Evolutionary conservation across 768 basidiomycete genomes (phyloP).

Genomic region (Megacollybia marginata): DNA sequence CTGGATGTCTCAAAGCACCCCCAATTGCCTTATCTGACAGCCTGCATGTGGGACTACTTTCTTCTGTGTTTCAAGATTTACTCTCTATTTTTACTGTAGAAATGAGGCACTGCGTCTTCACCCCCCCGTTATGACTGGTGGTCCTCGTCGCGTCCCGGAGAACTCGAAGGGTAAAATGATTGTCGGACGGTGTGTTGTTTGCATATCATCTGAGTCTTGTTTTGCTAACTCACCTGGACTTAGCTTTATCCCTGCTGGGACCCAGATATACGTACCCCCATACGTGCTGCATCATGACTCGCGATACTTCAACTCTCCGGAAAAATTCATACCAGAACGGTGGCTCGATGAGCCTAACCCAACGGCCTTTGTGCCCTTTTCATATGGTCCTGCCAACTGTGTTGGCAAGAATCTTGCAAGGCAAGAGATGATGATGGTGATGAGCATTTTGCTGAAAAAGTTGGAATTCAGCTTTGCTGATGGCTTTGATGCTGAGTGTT

Average conservation of each 20-base stretch:
- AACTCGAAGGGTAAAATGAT: slow-evolving; percentile 22
- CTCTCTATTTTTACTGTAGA: slow-evolving; percentile 9
- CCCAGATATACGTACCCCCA: slow-evolving; percentile 26
- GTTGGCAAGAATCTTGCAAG: background rate
- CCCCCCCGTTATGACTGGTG: slow-evolving; percentile 27
- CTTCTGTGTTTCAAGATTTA: slow-evolving; percentile 7
- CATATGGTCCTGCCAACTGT: background rate
- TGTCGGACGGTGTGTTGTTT: slow-evolving; percentile 15
- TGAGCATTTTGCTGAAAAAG: background rate
- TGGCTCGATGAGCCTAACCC: background rate
- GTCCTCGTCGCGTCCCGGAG: slow-evolving; percentile 23
- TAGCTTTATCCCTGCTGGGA: slow-evolving; percentile 34
- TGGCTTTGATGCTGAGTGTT: background rate
- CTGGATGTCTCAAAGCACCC: slow-evolving; percentile 12
- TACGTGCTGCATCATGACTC: slow-evolving; percentile 31
- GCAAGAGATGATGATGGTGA: background rate
- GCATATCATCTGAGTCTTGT: background rate
- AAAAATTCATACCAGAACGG: background rate
- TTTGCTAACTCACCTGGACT: background rate
- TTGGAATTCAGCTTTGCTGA: background rate
- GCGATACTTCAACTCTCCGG: slow-evolving; percentile 25
- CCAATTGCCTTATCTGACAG: background rate
- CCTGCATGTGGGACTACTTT: slow-evolving; percentile 8
- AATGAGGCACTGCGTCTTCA: slow-evolving; percentile 30
- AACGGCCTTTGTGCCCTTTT: background rate